Evolutionary conservation across 164 flowering plant species (phyloP), one percentile per base, ranked within the genome.

Genomic region (Stephania cephalantha): DNA sequence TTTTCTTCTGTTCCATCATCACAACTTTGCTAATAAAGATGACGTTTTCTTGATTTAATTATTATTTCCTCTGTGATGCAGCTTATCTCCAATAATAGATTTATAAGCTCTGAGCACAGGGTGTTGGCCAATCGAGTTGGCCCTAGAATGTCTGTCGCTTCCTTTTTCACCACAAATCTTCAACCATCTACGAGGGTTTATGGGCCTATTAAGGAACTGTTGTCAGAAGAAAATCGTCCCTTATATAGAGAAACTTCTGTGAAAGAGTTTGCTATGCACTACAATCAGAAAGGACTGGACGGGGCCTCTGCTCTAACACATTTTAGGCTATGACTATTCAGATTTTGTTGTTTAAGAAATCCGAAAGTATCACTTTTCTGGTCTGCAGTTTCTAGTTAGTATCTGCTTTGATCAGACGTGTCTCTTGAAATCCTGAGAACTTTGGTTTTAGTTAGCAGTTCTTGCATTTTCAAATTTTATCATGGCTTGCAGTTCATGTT

Each of bases 161-260:
- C 79, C 72, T 84, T 87, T 50, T 77, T 83, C 77, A 29, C 55
- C 6, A 71, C 76, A 17, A 12, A 7, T n/a, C 46, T 29, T n/a
- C 11, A 11, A 1, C 42, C 68, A 58, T 17, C 71, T 0, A 13
- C 76, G 9, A 83, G 15, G 74, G 7, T 77, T 0, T 84, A 76
- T 68, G 85, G 85, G 5, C 90, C 88, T 0, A 83, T 87, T 15
- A 76, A 84, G 75, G 86, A 87, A 53, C 69, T 85, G 73, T 2
- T 82, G 18, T 82, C 85, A 12, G 83, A 84, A 12, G 77, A 80
- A 3, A 81, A 79, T 77, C 86, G 83, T 9, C 82, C 87, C 0
- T 13, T 46, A 8, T 87, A 85, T 73, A 77, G 80, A 18, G 88
- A 79, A 53, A 78, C 76, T 6, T 72, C 75, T 7, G 65, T 77